Evolutionary conservation across 768 basidiomycete species (phyloP), one percentile per base, ranked within the genome.

Genomic region (Phlebiopsis flavidoalba): DNA sequence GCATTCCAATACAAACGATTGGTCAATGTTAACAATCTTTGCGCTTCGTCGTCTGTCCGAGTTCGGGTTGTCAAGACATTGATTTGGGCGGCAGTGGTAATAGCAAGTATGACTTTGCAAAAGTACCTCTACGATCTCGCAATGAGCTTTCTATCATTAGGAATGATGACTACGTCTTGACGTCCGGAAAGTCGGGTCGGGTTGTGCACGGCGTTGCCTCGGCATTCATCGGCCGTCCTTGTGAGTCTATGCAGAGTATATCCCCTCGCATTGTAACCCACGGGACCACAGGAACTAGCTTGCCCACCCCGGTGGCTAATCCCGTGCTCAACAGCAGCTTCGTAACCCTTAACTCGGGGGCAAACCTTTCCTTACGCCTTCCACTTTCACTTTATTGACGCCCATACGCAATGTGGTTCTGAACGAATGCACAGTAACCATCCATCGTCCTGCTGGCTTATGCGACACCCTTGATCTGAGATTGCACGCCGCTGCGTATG

Each of bases 331-430:
- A 92, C 2, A 80, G 79, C 19, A 81, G 81, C 31, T 93, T 93
- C 67, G 91, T 95, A 3, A 95, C 95, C 70, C 78, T 95, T 66
- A 95, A 96, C 72, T 77, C 95, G 53, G 92, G 92, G 40, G 80
- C 89, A 8, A 89, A 91, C 3, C 74, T 88, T 57, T 66, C 86
- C 87, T 62, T 65, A 81, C 49, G n/a, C 51, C 49, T 19, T 6
- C 14, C 19, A 17, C 48, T 53, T 35, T 53, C 22, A 5, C 50
- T 52, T 52, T n/a, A n/a, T n/a, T n/a, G n/a, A n/a, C n/a, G n/a
- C n/a, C n/a, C n/a, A n/a, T n/a, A n/a, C n/a, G n/a, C n/a, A n/a
- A n/a, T n/a, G n/a, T n/a, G n/a, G n/a, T n/a, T n/a, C n/a, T n/a
- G n/a, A n/a, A n/a, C n/a, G n/a, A n/a, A 2, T 22, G n/a, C 10